Evolutionary conservation across 2,329 filamentous ascomycete genomes (phyloP), one percentile per base, ranked within the genome.

Genomic region (Arthrobotrys megalospora): DNA sequence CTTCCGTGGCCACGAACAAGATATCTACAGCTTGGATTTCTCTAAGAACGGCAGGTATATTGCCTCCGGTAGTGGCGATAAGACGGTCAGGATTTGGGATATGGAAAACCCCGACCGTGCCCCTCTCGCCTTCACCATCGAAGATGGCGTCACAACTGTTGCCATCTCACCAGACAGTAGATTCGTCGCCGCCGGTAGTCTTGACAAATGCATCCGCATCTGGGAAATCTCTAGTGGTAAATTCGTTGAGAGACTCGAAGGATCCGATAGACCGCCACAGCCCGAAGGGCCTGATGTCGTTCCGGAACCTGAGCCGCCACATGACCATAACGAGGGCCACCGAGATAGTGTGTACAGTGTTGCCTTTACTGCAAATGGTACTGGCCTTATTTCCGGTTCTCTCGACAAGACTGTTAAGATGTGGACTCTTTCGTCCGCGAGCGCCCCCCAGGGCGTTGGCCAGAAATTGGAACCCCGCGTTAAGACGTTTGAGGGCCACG

Each of bases 1-100:
- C 45, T 98, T 99, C 85, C 89, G 91, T n/a, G 96, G 96, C 24
- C 96, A 99, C 85, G 96, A 99, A 85, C 95, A 99, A 85, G 96
- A 99, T 81, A 99, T 99, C 80, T 93, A 79, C 52, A 73, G 67
- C 53, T 72, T 79, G 69, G 75, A 72, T 34, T 79, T 79, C 62
- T 73, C 67, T 14, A 72, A 72, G 53, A 69, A 79, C 28, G 75
- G 75, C 6, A 63, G 75, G 24, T 73, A 72, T 34, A 73, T 79
- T 43, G 75, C 75, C 3, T 79, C 75, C 6, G 75, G 75, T 14
- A 72, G 67, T 34, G 67, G 67, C 8, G 69, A 79, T 45, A 63
- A 71, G 64, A 79, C 75, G 6, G 75, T 79, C 24, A 41, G 75
- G 19, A 72, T 79, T 28, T 79, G 75, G 75, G 69, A 73, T 45